phyloP scores from a whole-genome alignment of 306 rosid species.

The Cyclanthera cordifolia region DNA sequence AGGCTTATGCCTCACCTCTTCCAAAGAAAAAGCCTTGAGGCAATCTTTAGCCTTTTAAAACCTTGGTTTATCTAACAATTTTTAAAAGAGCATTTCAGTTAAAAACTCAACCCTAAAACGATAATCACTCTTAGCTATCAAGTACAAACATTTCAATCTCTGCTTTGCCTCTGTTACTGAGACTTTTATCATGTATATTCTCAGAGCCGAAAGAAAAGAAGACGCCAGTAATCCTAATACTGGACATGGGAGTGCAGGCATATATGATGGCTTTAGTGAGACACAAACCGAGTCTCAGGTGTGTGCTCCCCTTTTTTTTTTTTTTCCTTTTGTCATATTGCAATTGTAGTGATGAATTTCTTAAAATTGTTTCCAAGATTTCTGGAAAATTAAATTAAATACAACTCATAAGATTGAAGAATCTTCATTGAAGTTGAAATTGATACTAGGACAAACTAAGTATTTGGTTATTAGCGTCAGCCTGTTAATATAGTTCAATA shows the following conservation, averaged over 20 bases:
- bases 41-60: no score
- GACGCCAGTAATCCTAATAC: conserved; percentile 32
- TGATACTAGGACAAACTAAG: conserved; percentile 13
- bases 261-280: conserved; percentile 72
- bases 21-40: no score
- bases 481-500: conserved; percentile 8
- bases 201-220: conserved; percentile 37
- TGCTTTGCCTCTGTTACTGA: conserved; percentile 11
- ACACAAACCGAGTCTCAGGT: conserved; percentile 97
- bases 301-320: neutral
- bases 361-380: neutral
- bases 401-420: neutral
- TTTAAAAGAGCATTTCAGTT: neutral
- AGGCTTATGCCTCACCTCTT: no score
- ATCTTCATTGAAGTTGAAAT: neutral
- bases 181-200: neutral
- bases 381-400: neutral
- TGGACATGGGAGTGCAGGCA: conserved; percentile 31
- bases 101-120: neutral
- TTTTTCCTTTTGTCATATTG: neutral
- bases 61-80: no score
- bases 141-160: neutral
- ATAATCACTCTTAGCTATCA: neutral
- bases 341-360: no score
- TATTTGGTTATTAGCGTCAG: conserved; percentile 12